Evolutionary conservation across 164 flowering plant species (phyloP), one percentile per base, ranked within the genome.

Genomic region (Warburgia ugandensis): DNA sequence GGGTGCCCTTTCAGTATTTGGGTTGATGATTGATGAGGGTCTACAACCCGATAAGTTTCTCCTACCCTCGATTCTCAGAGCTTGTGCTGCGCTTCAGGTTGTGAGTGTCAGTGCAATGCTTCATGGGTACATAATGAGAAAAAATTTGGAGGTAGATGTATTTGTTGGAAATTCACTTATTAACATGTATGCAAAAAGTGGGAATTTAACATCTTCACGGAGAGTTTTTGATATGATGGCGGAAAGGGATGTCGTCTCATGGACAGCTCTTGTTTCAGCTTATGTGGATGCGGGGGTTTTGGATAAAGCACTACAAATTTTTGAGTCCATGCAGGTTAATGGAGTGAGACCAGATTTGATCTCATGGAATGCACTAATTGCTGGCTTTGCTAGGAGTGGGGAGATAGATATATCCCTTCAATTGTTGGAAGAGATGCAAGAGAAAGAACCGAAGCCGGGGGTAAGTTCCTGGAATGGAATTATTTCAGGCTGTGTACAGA

Each of bases 381-480:
- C 73, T 4, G 79, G 79, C 16, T 66, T 50, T 58, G 73, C 82
- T 41, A 58, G 35, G 41, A 65, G 65, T 41, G 77, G 77, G 20
- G 74, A 70, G 57, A 58, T 70, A 39, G 63, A 58, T 31, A 28
- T 45, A 58, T 72, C 79, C 27, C 50, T 72, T 4, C 47, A 49
- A 35, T 44, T 59, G 40, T 56, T 72, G 38, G 61, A 66, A 26
- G 68, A 61, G 55, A 74, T 72, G 79, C 60, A 50, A 61, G 73
- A 55, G 45, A 47, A 52, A 58, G 74, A 73, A 48, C 6, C 66
- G 51, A 59, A 47, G 28, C 77, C 82, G n/a, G 65, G 57, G n/a
- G 70, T 58, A 6, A 65, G 41, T 60, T 51, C 82, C 5, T 74
- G 78, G 82, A 74, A 77, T 61, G 79, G 75, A 16, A 55, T 77